Evolutionary conservation across 140 eudicot genomes (phyloP).

Genomic region (Erigeron philadelphicus): DNA sequence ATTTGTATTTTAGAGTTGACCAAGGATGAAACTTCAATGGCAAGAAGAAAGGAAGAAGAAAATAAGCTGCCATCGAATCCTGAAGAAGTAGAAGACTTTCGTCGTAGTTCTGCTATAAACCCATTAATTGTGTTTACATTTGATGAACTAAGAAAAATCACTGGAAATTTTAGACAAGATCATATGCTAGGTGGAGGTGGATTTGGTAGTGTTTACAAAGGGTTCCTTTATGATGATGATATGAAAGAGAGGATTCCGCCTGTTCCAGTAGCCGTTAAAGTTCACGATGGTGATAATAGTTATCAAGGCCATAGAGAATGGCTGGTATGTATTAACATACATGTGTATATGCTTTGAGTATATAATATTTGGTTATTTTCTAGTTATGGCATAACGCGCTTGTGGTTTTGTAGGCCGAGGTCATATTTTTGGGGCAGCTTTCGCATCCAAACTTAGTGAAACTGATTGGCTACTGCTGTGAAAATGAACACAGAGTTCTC

Average conservation of each 20-base stretch:
- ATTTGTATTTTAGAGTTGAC: slow-evolving; percentile 43
- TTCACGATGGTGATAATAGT: slow-evolving; percentile 88
- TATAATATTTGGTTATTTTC: not conserved
- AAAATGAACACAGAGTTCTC: slow-evolving; percentile 78
- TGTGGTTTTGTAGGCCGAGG: slow-evolving; percentile 67
- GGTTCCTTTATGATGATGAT: slow-evolving; percentile 57
- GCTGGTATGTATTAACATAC: slow-evolving; percentile 51
- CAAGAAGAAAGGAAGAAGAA: slow-evolving; percentile 37
- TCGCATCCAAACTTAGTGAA: slow-evolving; percentile 95
- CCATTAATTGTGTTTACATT: slow-evolving; percentile 65
- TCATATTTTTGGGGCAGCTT: slow-evolving; percentile 87
- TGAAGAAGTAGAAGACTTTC: slow-evolving; percentile 81
- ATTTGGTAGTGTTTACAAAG: slow-evolving; percentile 91
- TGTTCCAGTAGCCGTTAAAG: slow-evolving; percentile 86
- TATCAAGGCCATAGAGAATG: slow-evolving; percentile 95
- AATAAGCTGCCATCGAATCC: slow-evolving; percentile 78
- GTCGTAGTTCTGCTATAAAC: slow-evolving; percentile 62
- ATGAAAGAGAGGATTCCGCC: slow-evolving; percentile 44
- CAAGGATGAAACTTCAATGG: slow-evolving; percentile 41
- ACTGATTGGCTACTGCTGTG: slow-evolving; percentile 86
- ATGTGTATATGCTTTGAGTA: not conserved
- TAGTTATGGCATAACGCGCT: slow-evolving; percentile 5
- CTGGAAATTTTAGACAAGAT: slow-evolving; percentile 84
- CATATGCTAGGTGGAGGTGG: slow-evolving; percentile 94
- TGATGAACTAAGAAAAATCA: slow-evolving; percentile 61